Base-by-base conservation (phyloP, 2,329 filamentous ascomycete genomes). In the Neofusicoccum cordaticola region DNA sequence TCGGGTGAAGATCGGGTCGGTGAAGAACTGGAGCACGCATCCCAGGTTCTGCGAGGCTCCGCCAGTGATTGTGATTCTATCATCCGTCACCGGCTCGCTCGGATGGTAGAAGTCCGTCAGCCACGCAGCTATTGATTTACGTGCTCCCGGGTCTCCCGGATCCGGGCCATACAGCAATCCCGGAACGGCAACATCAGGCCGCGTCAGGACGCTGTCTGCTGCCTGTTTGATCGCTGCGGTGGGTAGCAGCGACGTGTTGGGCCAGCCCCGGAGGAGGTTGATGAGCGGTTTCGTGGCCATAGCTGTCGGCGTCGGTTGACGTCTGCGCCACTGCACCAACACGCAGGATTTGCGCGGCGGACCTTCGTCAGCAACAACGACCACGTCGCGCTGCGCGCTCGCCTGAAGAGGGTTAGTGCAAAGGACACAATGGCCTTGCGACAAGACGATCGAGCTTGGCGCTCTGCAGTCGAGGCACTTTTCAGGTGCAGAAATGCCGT, bases 21-120 rank as follows among this genome's bases (percentile, higher is more conserved):
- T 90, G 72, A 90, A 97, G 35, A 90, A 90, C 75, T 90, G 86
- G 57, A 97, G 79, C 3, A 96, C 79, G 71, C 87, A 90, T 0
- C 90, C 92, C 2, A 96, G 76, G 73, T 89, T 93, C 81, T 96
- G 93, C 68, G 88, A 91, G 2, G 93, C 93, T 15, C 93, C 93
- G 50, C 93, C 92, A 0, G 91, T 91, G 73, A 97, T 89, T 73
- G 88, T 90, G 62, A 97, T 89, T 37, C 91, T 84, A 2, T 86
- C 82, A 3, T 83, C 72, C 13, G 77, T 71, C 50, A 88, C 79
- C 2, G 78, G 74, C 3, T 77, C 69, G 35, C 63, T 74, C 2
- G 80, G 79, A 35, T 74, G 68, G 73, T 92, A 94, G 71, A 88
- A 89, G 0, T 72, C 69, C 1, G 82, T 84, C 45, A 97, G 81